A percentile compares a stretch with the other conserved stretches of the same genome.
These are phyloP conservation scores for Dioscorea dumetorum DNA, from an alignment of 106 monocot species.

Conservation along the genomic window DNA sequence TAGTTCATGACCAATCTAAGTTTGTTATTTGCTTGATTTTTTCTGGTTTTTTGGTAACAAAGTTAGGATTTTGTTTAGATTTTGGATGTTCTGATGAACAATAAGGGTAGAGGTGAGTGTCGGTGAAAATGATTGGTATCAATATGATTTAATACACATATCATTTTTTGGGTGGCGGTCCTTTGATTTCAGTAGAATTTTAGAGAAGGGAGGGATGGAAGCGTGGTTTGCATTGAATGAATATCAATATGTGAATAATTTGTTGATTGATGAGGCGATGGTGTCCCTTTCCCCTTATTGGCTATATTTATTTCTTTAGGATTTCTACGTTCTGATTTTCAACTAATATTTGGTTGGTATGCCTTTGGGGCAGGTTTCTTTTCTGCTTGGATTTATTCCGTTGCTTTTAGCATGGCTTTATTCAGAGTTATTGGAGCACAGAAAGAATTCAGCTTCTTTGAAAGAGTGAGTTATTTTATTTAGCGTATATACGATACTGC, in stretches of 20 bases:
- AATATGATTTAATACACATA: too few species aligned
- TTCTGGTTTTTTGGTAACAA: background rate
- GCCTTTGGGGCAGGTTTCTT: slow-evolving; percentile 27
- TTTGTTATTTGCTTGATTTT: too few species aligned
- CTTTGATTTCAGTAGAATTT: background rate
- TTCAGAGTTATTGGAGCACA: slow-evolving; percentile 38
- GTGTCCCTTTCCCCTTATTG: background rate
- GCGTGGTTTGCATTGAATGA: background rate
- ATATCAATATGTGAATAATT: too few species aligned
- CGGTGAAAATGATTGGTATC: too few species aligned
- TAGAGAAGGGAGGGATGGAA: background rate
- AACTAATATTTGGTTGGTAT: background rate
- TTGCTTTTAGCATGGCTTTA: slow-evolving; percentile 38
- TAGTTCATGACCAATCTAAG: too few species aligned
- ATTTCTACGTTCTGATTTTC: background rate
- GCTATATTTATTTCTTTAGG: background rate
- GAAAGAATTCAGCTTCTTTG: slow-evolving; percentile 17
- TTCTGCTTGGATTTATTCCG: slow-evolving; percentile 42
- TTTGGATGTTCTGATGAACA: background rate
- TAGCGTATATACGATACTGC: too few species aligned
- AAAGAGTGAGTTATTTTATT: slow-evolving; percentile 27
- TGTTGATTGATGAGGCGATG: too few species aligned
- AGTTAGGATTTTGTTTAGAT: background rate
- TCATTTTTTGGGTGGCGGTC: background rate
- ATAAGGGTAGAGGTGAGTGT: background rate